Conservation (phyloP, 345 rosid species). For the Citrus reticulata region DNA sequence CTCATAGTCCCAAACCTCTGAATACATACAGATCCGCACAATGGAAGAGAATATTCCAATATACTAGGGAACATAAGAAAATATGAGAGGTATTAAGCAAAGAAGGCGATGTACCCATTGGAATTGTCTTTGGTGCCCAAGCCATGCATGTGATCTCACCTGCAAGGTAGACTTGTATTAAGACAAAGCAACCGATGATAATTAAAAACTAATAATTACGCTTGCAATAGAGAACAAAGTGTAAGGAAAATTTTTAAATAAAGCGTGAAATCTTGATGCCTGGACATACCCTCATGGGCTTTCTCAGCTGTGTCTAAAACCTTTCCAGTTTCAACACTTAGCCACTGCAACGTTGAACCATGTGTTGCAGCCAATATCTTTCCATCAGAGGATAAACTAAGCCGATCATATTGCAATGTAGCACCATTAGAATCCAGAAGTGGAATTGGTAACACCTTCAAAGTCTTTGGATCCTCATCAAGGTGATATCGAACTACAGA, state of each 20-base stretch:
- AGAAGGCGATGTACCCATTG: constrained; percentile 47
- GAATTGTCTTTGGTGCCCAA: constrained; percentile 70
- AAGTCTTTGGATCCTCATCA: constrained; percentile 95
- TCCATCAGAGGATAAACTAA: constrained; percentile 86
- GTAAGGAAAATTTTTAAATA: background rate
- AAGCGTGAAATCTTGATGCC: background rate
- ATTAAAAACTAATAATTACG: background rate
- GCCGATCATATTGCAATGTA: constrained; percentile 72
- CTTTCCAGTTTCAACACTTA: constrained; percentile 76
- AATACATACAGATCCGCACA: background rate
- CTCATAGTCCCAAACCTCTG: background rate
- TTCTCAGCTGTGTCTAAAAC: constrained; percentile 85
- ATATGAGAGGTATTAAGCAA: background rate
- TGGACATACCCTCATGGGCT: constrained; percentile 74
- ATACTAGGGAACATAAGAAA: background rate
- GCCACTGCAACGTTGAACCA: constrained; percentile 84
- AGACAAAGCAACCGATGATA: background rate
- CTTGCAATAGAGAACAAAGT: background rate
- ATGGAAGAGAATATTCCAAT: background rate
- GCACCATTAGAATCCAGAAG: constrained; percentile 61
- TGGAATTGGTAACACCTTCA: constrained; percentile 85
- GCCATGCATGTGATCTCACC: constrained; percentile 79
- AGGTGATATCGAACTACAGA: constrained; percentile 83
- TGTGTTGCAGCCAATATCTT: constrained; percentile 75
- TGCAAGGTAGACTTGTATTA: constrained; percentile 29